A percentile compares a stretch with the other conserved stretches of the same genome.
Conservation (phyloP, 2,329 filamentous ascomycete genomes). For the Fusarium floridanum region DNA sequence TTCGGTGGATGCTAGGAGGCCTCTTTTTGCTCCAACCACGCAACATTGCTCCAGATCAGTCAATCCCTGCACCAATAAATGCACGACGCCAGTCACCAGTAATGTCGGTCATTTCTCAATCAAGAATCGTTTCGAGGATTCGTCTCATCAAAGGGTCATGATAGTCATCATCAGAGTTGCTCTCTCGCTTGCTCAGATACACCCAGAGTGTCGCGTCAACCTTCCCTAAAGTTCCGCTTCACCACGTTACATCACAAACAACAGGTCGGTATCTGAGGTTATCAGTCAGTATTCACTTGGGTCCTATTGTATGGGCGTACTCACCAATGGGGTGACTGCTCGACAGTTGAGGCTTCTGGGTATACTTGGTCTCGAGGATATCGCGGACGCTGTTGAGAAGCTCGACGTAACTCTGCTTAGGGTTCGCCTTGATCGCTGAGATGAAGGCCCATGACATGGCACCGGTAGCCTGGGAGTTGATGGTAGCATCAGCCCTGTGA, state of each 20-base stretch:
- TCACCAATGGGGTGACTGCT: conserved; percentile 95
- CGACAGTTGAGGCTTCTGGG: conserved; percentile 95
- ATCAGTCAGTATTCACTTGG: conserved; percentile 20
- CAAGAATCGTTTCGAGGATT: neutral
- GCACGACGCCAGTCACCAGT: neutral
- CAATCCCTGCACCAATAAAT: neutral
- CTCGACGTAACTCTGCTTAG: conserved; percentile 95
- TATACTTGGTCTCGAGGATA: conserved; percentile 86
- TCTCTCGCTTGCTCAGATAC: conserved; percentile 7
- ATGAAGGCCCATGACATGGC: conserved; percentile 99
- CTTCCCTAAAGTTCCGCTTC: conserved; percentile 65
- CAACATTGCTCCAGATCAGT: neutral
- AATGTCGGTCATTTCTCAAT: neutral
- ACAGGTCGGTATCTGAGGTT: conserved; percentile 70
- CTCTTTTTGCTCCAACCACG: neutral
- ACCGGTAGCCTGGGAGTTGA: conserved; percentile 89
- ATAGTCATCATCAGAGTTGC: neutral
- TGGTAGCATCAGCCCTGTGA: conserved; percentile 86
- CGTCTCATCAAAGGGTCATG: conserved; percentile 58
- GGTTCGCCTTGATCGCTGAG: conserved; percentile 88
- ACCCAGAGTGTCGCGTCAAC: conserved; percentile 39
- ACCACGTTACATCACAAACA: conserved; percentile 72
- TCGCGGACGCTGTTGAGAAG: conserved; percentile 95
- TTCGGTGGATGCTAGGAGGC: neutral
- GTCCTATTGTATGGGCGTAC: conserved; percentile 47